phyloP scores from a whole-genome alignment of 768 basidiomycete species.

The Panellus pusillus region DNA sequence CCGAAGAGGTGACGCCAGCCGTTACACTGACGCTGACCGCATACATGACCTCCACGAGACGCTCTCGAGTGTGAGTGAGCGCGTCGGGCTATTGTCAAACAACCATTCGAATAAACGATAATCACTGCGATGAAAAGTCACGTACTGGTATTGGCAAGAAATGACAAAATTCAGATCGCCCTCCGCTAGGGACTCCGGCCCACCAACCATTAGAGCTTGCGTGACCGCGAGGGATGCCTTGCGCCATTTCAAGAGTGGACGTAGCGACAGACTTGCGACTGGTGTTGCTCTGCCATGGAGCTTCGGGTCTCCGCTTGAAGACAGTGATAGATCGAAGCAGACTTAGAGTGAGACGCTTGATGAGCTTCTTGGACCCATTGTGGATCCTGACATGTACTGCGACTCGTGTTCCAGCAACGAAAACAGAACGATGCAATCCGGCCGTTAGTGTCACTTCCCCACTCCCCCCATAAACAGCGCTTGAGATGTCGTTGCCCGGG shows the following conservation, averaged over 20 bases:
- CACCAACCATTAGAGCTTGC: conserved; percentile 90
- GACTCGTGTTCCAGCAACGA: conserved; percentile 83
- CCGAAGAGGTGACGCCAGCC: conserved; percentile 57
- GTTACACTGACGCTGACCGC: conserved; percentile 63
- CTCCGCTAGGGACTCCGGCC: conserved; percentile 71
- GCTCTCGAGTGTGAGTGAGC: conserved; percentile 64
- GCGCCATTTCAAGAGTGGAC: conserved; percentile 63
- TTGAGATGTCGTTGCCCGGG: conserved; percentile 57
- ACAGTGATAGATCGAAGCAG: conserved; percentile 66
- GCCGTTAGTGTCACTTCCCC: conserved; percentile 68
- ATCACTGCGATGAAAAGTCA: conserved; percentile 7
- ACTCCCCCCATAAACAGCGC: conserved; percentile 61
- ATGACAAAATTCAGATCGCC: conserved; percentile 63
- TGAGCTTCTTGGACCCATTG: conserved; percentile 67
- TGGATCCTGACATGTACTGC: conserved; percentile 61
- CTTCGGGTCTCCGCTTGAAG: conserved; percentile 53
- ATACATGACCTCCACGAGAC: conserved; percentile 78
- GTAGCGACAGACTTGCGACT: conserved; percentile 65
- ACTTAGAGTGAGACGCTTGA: conserved; percentile 64
- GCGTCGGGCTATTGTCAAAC: conserved; percentile 55
- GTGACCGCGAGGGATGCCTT: conserved; percentile 60
- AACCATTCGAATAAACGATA: conserved; percentile 6
- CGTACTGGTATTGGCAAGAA: conserved; percentile 75
- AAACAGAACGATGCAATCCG: conserved; percentile 66
- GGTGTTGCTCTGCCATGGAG: conserved; percentile 64